Evolutionary conservation across 179 eudicot genomes (phyloP), one percentile per base, ranked within the genome.

Genomic region (Nepenthes alata): DNA sequence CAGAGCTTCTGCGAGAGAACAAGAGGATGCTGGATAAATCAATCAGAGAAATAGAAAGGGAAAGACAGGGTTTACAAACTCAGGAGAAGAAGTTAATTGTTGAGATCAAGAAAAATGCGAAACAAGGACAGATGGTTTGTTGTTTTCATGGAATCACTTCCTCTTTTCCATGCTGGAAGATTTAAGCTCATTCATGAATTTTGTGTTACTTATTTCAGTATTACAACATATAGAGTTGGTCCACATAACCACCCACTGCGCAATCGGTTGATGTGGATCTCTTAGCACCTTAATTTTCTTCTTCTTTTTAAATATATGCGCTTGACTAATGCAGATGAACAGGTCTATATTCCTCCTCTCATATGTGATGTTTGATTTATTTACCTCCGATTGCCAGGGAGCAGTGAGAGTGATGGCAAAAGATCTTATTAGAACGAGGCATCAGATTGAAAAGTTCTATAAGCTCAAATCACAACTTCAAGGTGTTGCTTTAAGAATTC

Each of bases 401-500:
- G 98, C 96, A 68, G 98, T 93, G 13, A 91, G 78, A 77, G 87
- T 93, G 67, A 89, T 93, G 95, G 98, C 98, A 9, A 93, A 89
- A 74, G 98, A 93, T 70, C 85, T 93, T 52, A 93, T 89, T 55
- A 83, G 96, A 81, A 93, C 95, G 54, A 75, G 98, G 45, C 96
- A 93, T 76, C 98, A 93, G 66, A 64, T 89, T 59, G 96, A 89
- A 68, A 93, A 93, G 67, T 93, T 93, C 65, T 93, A 89, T 74
- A 89, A 86, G 76, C 90, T 93, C 45, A 93, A 93, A 69, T 93
- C 98, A n/a, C 98, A 93, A 61, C 96, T 93, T 57, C 98, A 93
- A 68, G 96, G 96, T 63, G 98, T 93, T 39, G 76, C 98, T 41
- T 91, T 93, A 62, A 89, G 98, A 70, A 93, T 93, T 61, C 98